Conservation (phyloP, 257 asterid species). For the Solanum stenotomum region DNA sequence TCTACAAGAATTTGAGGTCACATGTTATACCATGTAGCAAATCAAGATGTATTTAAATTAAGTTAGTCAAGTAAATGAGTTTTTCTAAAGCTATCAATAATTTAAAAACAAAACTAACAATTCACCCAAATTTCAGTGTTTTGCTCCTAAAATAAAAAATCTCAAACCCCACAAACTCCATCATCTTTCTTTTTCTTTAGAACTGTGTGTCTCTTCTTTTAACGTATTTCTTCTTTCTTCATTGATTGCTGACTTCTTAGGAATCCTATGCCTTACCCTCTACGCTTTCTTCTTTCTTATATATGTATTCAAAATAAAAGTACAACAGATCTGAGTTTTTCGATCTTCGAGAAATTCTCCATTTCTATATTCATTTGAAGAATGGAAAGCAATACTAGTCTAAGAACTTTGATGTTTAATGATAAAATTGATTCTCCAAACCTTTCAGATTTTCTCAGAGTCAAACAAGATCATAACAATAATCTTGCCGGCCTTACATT, state of each 20-base stretch:
- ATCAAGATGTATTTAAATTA: too few relatives aligned
- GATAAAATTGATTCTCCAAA: constrained; percentile 10
- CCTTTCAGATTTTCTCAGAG: constrained; percentile 17
- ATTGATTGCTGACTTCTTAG: background rate
- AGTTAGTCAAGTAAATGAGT: too few relatives aligned
- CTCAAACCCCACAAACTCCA: background rate
- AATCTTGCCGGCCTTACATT: constrained; percentile 5
- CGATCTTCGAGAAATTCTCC: background rate
- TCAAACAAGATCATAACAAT: background rate
- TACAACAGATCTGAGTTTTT: background rate
- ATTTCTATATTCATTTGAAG: background rate
- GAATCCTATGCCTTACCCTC: background rate
- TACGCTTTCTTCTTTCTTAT: background rate
- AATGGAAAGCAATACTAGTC: background rate
- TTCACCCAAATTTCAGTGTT: too few relatives aligned
- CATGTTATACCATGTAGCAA: too few relatives aligned
- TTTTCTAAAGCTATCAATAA: too few relatives aligned
- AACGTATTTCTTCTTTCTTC: background rate
- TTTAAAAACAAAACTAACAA: too few relatives aligned
- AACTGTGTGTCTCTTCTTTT: background rate
- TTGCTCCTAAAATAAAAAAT: background rate
- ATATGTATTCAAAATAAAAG: background rate
- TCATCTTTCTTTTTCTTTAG: background rate
- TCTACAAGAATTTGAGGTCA: too few relatives aligned
- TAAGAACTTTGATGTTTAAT: background rate